Conservation (phyloP, 2,329 filamentous ascomycete genomes). For the Aspergillus fumigatus region DNA sequence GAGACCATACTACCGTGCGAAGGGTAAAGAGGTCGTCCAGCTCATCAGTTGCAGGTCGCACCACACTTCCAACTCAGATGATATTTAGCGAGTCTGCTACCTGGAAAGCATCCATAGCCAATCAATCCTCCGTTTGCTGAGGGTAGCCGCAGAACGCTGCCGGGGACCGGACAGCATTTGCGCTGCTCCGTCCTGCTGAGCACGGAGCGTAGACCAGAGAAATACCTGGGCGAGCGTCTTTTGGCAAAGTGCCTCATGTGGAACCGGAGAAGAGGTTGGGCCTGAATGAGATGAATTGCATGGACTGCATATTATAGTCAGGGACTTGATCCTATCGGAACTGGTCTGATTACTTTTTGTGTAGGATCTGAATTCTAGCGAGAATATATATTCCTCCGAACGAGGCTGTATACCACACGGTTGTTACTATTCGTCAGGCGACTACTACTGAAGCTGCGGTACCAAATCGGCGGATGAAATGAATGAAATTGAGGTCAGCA, state of each 20-base stretch:
- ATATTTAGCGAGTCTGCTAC: background rate
- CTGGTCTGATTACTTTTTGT: too few species aligned
- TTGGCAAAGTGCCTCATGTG: background rate
- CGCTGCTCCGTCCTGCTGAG: background rate
- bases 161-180: background rate
- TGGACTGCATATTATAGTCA: background rate
- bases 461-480: too few species aligned
- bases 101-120: background rate
- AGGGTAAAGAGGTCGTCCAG: slow-evolving; percentile 11
- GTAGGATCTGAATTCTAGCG: too few species aligned
- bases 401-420: too few species aligned
- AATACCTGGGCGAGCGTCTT: background rate
- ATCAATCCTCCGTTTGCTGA: background rate
- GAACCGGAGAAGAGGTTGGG: background rate
- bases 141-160: background rate
- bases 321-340: too few species aligned
- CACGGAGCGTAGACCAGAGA: slow-evolving; percentile 2
- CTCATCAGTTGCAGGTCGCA: slow-evolving; percentile 7
- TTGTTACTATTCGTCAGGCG: too few species aligned
- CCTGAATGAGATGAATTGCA: background rate
- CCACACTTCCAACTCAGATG: slow-evolving; percentile 7
- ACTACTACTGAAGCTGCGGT: too few species aligned
- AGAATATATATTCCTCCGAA: too few species aligned
- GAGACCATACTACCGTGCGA: slow-evolving; percentile 8
- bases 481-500: too few species aligned